phyloP scores from a whole-genome alignment of 768 basidiomycete genomes.

The Rhodotorula sphaerocarpa region DNA sequence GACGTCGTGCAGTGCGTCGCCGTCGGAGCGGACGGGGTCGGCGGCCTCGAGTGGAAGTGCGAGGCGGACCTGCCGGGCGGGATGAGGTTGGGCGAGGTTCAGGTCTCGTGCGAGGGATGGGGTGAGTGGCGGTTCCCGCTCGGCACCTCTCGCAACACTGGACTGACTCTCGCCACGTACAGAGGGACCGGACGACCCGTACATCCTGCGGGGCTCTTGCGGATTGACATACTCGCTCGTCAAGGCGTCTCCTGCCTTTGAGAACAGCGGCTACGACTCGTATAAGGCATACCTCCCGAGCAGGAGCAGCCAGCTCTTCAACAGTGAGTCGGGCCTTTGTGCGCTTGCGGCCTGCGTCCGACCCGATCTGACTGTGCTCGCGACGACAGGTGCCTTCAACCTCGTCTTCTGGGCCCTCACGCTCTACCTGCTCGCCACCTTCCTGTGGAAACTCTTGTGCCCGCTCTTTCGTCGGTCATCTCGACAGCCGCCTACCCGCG shows the following conservation, averaged over 20 bases:
- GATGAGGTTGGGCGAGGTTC: slow-evolving; percentile 72
- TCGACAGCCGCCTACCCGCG: neutral
- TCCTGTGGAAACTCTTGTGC: neutral
- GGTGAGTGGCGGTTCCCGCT: slow-evolving; percentile 45
- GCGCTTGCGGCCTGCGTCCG: neutral
- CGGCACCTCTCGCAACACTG: neutral
- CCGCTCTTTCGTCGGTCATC: neutral
- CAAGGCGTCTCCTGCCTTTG: slow-evolving; percentile 3
- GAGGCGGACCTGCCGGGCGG: slow-evolving; percentile 79
- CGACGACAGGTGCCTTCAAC: slow-evolving; percentile 1
- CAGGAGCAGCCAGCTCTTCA: neutral
- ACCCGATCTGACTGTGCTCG: neutral
- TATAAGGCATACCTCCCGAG: neutral
- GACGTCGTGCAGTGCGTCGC: slow-evolving; percentile 78
- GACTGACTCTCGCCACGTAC: neutral
- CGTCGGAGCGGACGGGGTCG: slow-evolving; percentile 64
- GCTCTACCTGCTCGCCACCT: neutral
- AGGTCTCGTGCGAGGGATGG: slow-evolving; percentile 89
- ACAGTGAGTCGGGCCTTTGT: neutral
- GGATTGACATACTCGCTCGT: slow-evolving; percentile 69
- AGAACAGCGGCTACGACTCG: neutral
- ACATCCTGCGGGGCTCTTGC: slow-evolving; percentile 88
- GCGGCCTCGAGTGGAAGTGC: slow-evolving; percentile 85
- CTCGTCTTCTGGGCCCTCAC: slow-evolving; percentile 3
- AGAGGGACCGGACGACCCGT: slow-evolving; percentile 50